Percentiles rank a stretch among this genome's conserved stretches.
phyloP scores from a whole-genome alignment of 2,329 filamentous ascomycete species.

The Trichoderma oligosporum region DNA sequence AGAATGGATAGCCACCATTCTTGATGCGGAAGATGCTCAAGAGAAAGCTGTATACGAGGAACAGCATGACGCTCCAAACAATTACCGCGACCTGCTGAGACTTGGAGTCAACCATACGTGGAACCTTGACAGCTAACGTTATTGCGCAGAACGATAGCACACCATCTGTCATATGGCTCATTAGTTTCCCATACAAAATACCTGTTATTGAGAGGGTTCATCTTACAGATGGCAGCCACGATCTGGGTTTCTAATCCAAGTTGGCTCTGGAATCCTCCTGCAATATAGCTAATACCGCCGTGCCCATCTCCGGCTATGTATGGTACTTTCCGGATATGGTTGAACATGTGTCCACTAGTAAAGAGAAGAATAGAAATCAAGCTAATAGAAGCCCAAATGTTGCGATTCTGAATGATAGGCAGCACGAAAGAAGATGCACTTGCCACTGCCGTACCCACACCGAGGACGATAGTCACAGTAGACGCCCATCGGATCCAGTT shows the following conservation, averaged over 20 bases:
- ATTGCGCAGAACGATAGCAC: conserved; percentile 87
- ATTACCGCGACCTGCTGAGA: conserved; percentile 78
- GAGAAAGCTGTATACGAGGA: conserved; percentile 88
- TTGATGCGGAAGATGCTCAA: conserved; percentile 91
- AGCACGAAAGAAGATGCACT: conserved; percentile 75
- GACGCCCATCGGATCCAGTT: conserved; percentile 77
- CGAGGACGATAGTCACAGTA: conserved; percentile 65
- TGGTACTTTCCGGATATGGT: conserved; percentile 92
- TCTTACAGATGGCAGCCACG: conserved; percentile 86
- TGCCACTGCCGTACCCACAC: conserved; percentile 62
- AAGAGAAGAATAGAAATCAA: conserved; percentile 88
- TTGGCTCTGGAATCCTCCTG: conserved; percentile 87
- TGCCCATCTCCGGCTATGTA: conserved; percentile 83
- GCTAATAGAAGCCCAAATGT: conserved; percentile 87
- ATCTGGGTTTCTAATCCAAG: conserved; percentile 95
- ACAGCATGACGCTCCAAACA: conserved; percentile 71
- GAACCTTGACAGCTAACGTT: conserved; percentile 85
- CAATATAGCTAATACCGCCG: conserved; percentile 87
- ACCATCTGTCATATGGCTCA: conserved; percentile 47
- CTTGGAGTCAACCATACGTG: conserved; percentile 74
- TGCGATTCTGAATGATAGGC: conserved; percentile 82
- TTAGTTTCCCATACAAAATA: conserved; percentile 24
- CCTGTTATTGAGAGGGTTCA: background rate
- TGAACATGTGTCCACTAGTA: conserved; percentile 98
- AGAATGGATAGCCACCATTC: conserved; percentile 93